Conservation (phyloP, 1,284 basidiomycete species). For the Microbotryum lychnidis-dioicae region DNA sequence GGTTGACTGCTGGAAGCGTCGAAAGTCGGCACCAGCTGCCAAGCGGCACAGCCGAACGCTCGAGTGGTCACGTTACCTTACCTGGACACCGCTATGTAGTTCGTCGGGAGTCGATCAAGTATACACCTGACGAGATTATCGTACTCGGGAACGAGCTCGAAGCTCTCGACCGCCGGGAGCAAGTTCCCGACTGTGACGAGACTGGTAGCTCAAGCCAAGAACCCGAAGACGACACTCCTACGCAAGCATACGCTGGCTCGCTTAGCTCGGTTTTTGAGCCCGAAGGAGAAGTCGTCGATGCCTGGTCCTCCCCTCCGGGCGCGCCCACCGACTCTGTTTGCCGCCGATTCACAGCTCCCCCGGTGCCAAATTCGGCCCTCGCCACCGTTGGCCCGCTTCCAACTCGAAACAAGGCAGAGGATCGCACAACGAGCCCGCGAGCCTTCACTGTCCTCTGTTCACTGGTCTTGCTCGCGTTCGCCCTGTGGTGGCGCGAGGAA, state of each 20-base stretch:
- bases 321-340: too few species aligned
- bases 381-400: not conserved
- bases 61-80: too few species aligned
- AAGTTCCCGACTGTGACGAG: not conserved
- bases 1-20: too few species aligned
- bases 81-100: too few species aligned
- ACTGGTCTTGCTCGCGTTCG: constrained; percentile 44
- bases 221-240: too few species aligned
- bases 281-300: not conserved
- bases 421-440: constrained; percentile 27
- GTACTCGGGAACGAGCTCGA: not conserved
- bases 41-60: too few species aligned
- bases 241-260: constrained; percentile 3
- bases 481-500: constrained; percentile 45
- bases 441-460: constrained; percentile 42
- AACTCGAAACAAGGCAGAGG: not conserved
- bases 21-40: too few species aligned
- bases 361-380: not conserved
- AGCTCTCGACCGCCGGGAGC: constrained; percentile 1
- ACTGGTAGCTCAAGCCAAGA: not conserved
- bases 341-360: not conserved
- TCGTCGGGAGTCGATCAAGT: too few species aligned
- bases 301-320: too few species aligned
- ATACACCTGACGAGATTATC: too few species aligned
- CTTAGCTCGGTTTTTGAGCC: not conserved